phyloP scores from a whole-genome alignment of 257 asterid genomes.

The Coffea eugenioides region DNA sequence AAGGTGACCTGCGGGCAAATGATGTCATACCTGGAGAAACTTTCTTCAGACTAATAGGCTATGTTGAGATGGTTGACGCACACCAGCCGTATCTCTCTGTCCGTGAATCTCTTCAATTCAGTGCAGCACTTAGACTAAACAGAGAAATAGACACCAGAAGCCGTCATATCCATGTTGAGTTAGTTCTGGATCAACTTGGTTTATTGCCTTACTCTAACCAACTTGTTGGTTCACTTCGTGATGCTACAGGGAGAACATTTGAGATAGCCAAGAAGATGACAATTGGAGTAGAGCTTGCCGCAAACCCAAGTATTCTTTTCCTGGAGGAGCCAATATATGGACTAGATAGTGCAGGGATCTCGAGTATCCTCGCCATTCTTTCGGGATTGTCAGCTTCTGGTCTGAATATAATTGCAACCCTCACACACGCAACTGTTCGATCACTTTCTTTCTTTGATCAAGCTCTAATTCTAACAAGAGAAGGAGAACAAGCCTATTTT shows the following conservation, averaged over 20 bases:
- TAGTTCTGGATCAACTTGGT: slow-evolving; percentile 13
- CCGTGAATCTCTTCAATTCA: slow-evolving; percentile 20
- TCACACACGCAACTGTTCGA: slow-evolving; percentile 13
- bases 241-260: slow-evolving; percentile 12
- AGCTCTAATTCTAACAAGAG: slow-evolving; percentile 12
- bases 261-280: slow-evolving; percentile 18
- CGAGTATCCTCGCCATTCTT: slow-evolving; percentile 2
- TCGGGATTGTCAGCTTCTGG: slow-evolving; percentile 14
- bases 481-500: slow-evolving; percentile 18
- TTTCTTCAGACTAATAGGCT: slow-evolving; percentile 17
- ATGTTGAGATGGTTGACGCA: slow-evolving; percentile 20
- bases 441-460: slow-evolving; percentile 16
- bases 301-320: slow-evolving; percentile 22
- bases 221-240: slow-evolving; percentile 18
- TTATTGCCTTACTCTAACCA: slow-evolving; percentile 15
- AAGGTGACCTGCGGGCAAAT: slow-evolving; percentile 7
- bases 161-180: slow-evolving; percentile 11
- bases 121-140: slow-evolving; percentile 16
- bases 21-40: slow-evolving; percentile 11
- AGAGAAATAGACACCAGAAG: slow-evolving; percentile 12
- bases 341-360: slow-evolving; percentile 13
- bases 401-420: slow-evolving; percentile 15
- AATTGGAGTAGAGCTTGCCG: slow-evolving; percentile 18
- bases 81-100: slow-evolving; percentile 16
- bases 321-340: slow-evolving; percentile 17